These are phyloP conservation scores for Elaeis oleifera DNA, from an alignment of 202 grass and related monocot genomes.

Conservation along the genomic window DNA sequence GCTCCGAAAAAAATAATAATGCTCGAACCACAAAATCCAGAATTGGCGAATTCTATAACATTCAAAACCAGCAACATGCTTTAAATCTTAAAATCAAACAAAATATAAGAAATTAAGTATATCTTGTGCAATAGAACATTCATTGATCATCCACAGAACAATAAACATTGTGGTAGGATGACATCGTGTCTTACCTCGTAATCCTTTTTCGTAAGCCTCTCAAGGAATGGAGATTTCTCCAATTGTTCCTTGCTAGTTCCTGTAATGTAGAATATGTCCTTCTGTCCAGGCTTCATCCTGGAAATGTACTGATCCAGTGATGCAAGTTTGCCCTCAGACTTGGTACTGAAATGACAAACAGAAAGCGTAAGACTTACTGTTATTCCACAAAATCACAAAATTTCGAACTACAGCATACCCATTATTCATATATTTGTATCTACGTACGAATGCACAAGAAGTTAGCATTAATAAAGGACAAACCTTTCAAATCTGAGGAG, in stretches of 20 bases:
- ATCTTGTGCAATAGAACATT: no score
- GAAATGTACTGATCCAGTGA: slow-evolving; percentile 96
- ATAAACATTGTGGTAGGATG: no score
- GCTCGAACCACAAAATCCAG: no score
- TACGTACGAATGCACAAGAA: not conserved
- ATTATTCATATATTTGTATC: no score
- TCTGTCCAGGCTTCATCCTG: slow-evolving; percentile 89
- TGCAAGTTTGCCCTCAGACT: slow-evolving; percentile 85
- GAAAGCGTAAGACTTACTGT: slow-evolving; percentile 16
- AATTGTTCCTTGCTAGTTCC: slow-evolving; percentile 93
- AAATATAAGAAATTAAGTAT: no score
- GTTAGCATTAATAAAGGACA: slow-evolving; percentile 3
- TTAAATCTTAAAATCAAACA: no score
- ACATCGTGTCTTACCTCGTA: slow-evolving; percentile 48
- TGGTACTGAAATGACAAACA: slow-evolving; percentile 50
- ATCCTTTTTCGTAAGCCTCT: slow-evolving; percentile 91
- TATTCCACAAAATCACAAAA: not conserved
- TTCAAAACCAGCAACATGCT: no score
- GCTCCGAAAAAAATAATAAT: no score
- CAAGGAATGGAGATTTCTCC: slow-evolving; percentile 98
- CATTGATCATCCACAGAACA: no score
- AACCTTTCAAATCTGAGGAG: slow-evolving; percentile 94
- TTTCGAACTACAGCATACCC: not conserved
- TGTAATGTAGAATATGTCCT: slow-evolving; percentile 93
- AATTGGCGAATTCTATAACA: no score